These are phyloP conservation scores for Wallacemonas collosoma DNA, from an alignment of 208 protist species.

Conservation along the genomic window DNA sequence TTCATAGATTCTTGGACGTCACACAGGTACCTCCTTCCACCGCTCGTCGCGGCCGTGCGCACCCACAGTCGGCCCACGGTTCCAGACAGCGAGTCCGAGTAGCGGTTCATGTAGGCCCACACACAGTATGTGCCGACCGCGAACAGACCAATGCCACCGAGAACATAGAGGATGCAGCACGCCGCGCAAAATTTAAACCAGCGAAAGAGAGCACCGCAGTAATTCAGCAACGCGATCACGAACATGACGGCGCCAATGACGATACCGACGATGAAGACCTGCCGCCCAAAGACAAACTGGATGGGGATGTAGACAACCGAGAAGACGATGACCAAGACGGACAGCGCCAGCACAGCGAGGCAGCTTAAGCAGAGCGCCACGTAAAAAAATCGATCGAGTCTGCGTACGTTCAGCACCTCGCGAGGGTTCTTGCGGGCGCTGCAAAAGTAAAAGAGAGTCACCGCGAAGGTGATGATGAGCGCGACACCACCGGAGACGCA, in stretches of 20 bases:
- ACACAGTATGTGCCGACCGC: slow-evolving; percentile 33
- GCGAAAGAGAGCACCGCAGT: slow-evolving; percentile 37
- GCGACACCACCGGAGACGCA: slow-evolving; percentile 24
- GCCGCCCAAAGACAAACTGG: slow-evolving; percentile 28
- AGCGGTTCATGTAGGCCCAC: slow-evolving; percentile 23
- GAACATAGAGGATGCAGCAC: slow-evolving; percentile 31
- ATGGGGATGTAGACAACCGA: slow-evolving; percentile 27
- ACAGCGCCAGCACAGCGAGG: slow-evolving; percentile 22
- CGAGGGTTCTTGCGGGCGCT: slow-evolving; percentile 30
- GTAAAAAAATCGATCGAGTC: slow-evolving; percentile 34
- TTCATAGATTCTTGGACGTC: slow-evolving; percentile 36
- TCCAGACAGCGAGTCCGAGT: slow-evolving; percentile 22
- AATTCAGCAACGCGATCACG: slow-evolving; percentile 29
- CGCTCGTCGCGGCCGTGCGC: slow-evolving; percentile 9
- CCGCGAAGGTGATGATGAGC: slow-evolving; percentile 22
- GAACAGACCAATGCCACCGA: slow-evolving; percentile 36
- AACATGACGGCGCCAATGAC: slow-evolving; percentile 33
- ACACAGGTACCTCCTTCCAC: slow-evolving; percentile 28
- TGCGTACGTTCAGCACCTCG: slow-evolving; percentile 45
- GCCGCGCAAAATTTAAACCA: slow-evolving; percentile 29
- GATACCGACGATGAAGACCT: slow-evolving; percentile 30
- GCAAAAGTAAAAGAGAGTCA: slow-evolving; percentile 31
- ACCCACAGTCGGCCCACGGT: slow-evolving; percentile 30
- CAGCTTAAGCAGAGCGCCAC: slow-evolving; percentile 17
- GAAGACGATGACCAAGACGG: slow-evolving; percentile 25